A percentile compares a stretch with the other conserved stretches of the same genome.
These are phyloP conservation scores for Leucocoprinus sp. DNA, from an alignment of 768 basidiomycete genomes.

Conservation along the genomic window DNA sequence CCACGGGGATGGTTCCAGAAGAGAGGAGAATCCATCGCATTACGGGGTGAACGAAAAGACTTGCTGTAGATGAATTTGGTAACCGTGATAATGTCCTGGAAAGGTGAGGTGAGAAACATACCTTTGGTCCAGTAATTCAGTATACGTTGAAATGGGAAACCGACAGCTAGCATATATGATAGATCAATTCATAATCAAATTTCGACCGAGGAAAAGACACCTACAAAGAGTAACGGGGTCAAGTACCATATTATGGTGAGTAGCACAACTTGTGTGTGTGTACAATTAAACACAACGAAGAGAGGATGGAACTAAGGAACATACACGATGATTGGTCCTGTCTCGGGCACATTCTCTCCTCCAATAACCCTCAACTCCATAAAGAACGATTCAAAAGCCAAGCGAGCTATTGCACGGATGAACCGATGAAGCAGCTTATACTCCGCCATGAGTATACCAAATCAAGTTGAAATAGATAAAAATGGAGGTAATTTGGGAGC, in stretches of 20 bases:
- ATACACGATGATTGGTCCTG: constrained; percentile 91
- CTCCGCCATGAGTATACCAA: constrained; percentile 26
- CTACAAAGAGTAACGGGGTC: constrained; percentile 78
- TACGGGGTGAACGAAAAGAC: constrained; percentile 74
- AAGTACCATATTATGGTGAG: constrained; percentile 93
- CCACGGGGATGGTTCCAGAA: constrained; percentile 97
- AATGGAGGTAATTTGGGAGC: neutral
- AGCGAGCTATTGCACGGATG: constrained; percentile 61
- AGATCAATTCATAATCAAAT: neutral
- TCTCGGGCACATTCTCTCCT: constrained; percentile 76
- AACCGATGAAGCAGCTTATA: constrained; percentile 54
- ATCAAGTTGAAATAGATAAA: too few species aligned
- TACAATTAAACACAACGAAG: neutral
- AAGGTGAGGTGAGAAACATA: constrained; percentile 21
- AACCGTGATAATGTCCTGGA: too few species aligned
- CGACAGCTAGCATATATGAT: constrained; percentile 43
- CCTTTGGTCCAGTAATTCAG: constrained; percentile 96
- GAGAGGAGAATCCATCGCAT: constrained; percentile 68
- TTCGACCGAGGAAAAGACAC: constrained; percentile 19
- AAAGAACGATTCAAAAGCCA: constrained; percentile 83
- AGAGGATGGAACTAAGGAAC: constrained; percentile 29
- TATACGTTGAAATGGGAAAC: constrained; percentile 73
- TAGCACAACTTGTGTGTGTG: constrained; percentile 20
- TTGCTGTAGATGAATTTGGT: too few species aligned
- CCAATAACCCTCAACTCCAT: constrained; percentile 80